Conservation (phyloP, 2,329 filamentous ascomycete genomes). For the Botrytis elliptica region DNA sequence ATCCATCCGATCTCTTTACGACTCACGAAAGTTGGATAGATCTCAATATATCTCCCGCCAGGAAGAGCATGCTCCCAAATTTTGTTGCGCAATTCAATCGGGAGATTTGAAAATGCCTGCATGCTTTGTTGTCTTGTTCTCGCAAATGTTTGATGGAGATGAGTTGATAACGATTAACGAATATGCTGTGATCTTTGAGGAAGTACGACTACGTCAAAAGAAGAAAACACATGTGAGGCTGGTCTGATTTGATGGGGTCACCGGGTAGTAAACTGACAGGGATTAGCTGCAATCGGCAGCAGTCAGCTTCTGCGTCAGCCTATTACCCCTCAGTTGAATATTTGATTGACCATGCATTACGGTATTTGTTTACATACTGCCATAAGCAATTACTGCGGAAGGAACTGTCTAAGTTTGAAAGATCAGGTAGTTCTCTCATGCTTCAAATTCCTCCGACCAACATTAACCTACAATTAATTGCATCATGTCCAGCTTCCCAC, state of each 20-base stretch:
- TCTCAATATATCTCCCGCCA: slow-evolving; percentile 4
- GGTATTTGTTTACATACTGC: not conserved
- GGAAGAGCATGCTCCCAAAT: slow-evolving; percentile 1
- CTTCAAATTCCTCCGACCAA: not conserved
- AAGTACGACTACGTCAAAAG: not conserved
- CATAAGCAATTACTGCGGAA: not conserved
- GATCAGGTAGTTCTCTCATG: not conserved
- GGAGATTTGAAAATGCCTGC: not conserved
- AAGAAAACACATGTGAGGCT: not conserved
- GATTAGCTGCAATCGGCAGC: not conserved
- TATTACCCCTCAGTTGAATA: not conserved
- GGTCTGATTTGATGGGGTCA: not conserved
- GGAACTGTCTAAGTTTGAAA: not conserved
- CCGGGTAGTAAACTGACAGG: not conserved
- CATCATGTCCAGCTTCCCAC: slow-evolving; percentile 11
- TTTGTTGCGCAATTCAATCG: not conserved
- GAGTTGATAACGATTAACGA: not conserved
- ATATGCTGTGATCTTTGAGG: not conserved
- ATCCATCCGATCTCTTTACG: not conserved
- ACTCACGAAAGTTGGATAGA: not conserved
- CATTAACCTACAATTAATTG: too few species aligned
- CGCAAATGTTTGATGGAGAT: too few species aligned
- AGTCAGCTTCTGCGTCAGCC: not conserved
- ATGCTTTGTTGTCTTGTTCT: not conserved
- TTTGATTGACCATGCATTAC: not conserved